phyloP scores from a whole-genome alignment of 1,284 basidiomycete genomes.

The Apiotrichum sp. region DNA sequence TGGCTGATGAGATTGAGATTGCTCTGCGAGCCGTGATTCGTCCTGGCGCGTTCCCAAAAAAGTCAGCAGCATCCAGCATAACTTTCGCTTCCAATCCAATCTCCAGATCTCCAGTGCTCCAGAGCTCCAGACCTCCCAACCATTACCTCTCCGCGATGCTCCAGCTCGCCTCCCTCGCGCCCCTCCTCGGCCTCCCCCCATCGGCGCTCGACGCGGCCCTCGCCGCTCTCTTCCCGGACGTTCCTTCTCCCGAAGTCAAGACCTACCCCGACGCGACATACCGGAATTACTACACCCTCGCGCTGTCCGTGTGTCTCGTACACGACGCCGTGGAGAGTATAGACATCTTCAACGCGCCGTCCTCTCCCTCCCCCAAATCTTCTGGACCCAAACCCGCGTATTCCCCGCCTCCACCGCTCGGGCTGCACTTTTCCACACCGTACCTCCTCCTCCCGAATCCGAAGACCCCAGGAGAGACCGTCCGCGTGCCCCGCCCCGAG shows the following conservation, averaged over 20 bases:
- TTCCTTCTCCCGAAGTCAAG: slow-evolving; percentile 52
- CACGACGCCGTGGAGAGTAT: slow-evolving; percentile 57
- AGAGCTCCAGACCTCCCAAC: too few relatives aligned
- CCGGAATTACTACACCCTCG: slow-evolving; percentile 70
- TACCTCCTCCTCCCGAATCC: slow-evolving; percentile 44
- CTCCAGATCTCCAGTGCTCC: too few relatives aligned
- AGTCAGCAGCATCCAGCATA: too few relatives aligned
- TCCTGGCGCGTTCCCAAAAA: too few relatives aligned
- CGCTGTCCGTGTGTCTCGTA: slow-evolving; percentile 66
- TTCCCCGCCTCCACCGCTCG: slow-evolving; percentile 45
- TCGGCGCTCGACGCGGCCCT: slow-evolving; percentile 8
- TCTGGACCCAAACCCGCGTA: slow-evolving; percentile 6
- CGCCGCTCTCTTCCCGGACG: slow-evolving; percentile 2
- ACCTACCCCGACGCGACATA: slow-evolving; percentile 74
- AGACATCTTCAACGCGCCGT: slow-evolving; percentile 65
- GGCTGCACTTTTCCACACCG: slow-evolving; percentile 52
- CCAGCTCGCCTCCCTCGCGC: too few relatives aligned
- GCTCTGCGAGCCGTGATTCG: too few relatives aligned
- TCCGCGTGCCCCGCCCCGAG: slow-evolving; percentile 36
- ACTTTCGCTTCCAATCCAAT: too few relatives aligned
- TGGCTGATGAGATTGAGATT: too few relatives aligned
- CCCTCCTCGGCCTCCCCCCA: too few relatives aligned
- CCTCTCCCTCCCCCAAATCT: background rate
- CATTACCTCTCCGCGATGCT: too few relatives aligned
- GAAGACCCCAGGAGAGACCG: slow-evolving; percentile 14